Percentiles rank a stretch among this genome's conserved stretches.
phyloP scores from a whole-genome alignment of 768 basidiomycete species.

The Pisolithus marmoratus region DNA sequence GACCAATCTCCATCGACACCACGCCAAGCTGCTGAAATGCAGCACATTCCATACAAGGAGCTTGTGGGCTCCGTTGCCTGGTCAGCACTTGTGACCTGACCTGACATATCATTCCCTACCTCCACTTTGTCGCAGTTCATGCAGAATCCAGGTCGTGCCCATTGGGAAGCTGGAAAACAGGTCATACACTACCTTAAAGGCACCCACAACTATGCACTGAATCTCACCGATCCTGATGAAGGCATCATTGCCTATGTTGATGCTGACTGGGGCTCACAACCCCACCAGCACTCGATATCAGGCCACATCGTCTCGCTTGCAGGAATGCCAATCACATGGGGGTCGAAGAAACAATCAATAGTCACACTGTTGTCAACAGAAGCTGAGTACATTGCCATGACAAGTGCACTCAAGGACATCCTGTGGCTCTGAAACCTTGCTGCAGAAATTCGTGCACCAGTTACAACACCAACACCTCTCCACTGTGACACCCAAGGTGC shows the following conservation, averaged over 20 bases:
- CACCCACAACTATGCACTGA: slow-evolving; percentile 10
- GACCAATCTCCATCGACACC: slow-evolving; percentile 1
- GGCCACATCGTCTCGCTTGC: not conserved
- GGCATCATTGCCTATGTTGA: not conserved
- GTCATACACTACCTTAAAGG: slow-evolving; percentile 26
- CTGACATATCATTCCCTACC: slow-evolving; percentile 26
- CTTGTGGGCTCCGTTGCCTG: slow-evolving; percentile 28
- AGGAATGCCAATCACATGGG: not conserved
- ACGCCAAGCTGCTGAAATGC: not conserved
- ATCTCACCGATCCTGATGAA: slow-evolving; percentile 1
- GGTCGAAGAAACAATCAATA: not conserved
- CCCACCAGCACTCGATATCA: not conserved
- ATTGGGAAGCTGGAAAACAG: slow-evolving; percentile 19
- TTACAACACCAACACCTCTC: not conserved
- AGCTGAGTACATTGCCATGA: not conserved
- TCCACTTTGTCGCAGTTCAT: no score
- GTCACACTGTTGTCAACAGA: not conserved
- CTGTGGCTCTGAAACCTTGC: not conserved
- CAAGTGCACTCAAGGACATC: not conserved
- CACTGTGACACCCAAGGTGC: not conserved
- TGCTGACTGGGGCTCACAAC: slow-evolving; percentile 3
- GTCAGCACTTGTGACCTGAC: slow-evolving; percentile 17
- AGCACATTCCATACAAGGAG: slow-evolving; percentile 17
- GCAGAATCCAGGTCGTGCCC: slow-evolving; percentile 16
- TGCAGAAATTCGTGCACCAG: not conserved